phyloP scores from a whole-genome alignment of 140 eudicot species.

The Anethum foeniculum region DNA sequence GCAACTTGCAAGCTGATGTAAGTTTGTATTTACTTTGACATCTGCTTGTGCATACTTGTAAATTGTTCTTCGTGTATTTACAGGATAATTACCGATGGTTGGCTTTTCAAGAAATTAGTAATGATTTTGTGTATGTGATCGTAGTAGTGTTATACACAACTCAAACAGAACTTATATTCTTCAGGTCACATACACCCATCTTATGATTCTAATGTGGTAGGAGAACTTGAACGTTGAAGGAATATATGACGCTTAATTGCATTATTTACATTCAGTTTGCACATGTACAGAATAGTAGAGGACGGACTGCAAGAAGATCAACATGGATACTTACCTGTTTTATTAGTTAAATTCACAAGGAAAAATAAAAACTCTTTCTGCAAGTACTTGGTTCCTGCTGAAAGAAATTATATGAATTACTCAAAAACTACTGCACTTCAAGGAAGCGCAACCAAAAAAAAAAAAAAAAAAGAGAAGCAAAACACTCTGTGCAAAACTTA shows the following conservation, averaged over 20 bases:
- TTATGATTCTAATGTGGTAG: neutral
- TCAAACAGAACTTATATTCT: neutral
- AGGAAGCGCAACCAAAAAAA: too few species aligned
- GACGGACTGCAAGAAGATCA: too few species aligned
- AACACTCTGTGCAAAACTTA: too few species aligned
- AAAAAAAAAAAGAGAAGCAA: too few species aligned
- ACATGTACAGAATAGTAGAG: too few species aligned
- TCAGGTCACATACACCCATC: neutral
- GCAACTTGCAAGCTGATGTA: slow-evolving; percentile 2
- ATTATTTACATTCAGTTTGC: neutral
- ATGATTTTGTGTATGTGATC: neutral
- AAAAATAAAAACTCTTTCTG: too few species aligned
- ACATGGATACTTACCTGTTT: too few species aligned
- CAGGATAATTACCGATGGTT: neutral
- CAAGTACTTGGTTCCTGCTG: too few species aligned
- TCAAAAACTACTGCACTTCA: too few species aligned
- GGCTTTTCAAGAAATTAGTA: neutral
- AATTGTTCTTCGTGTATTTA: neutral
- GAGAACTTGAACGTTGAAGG: too few species aligned
- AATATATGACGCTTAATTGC: neutral
- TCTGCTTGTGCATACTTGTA: neutral
- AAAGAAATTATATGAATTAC: too few species aligned
- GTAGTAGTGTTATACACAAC: neutral
- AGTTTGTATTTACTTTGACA: neutral
- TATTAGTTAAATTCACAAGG: too few species aligned